Base-by-base conservation (phyloP, 2,329 filamentous ascomycete species). In the Waltergamsia citrina region DNA sequence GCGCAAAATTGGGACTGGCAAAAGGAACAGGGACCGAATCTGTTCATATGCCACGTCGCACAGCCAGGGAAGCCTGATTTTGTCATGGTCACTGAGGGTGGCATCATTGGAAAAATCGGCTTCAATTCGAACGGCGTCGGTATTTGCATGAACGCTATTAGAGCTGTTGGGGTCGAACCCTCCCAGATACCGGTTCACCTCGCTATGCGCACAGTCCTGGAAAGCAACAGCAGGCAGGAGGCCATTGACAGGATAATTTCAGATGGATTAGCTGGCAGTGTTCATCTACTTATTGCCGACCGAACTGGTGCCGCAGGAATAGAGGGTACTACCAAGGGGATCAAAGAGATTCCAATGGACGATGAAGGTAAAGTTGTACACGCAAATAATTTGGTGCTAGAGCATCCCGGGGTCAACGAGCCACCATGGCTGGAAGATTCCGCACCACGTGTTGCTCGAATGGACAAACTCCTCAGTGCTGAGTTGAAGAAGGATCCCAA, bases 51-150 rank as follows among this genome's bases (percentile, higher is more conserved):
- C 14, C 60, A 60, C 24, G 65, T 74, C 32, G 46, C 50, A 1
- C 62, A 66, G 31, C 40, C 47, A 1, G 45, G 40, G 6, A 63
- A 29, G 3, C 70, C 71, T 0, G 54, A 54, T 2, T 65, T 77
- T 37, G 51, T 65, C 12, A 74, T 72, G 57, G 57, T 78, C 16
- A 78, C 73, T 0, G 74, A 78, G 33, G 62, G 66, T 0, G 74
- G 74, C 11, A 64, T 78, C 16, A 66, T 81, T 22, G 76, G 74
- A 11, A 82, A 82, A 50, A 79, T 81, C 16, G 78, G 78, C 0
- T 59, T 81, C 42, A 82, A 82, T 45, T 57, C 55, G 12, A 46
- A 50, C 0, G 73, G 75, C 1, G 71, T 81, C 0, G 76, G 74
- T 0, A 67, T 69, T 1, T 70, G 68, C 28, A 56, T 81, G 7